Base-by-base conservation (phyloP, 352 stramenopile species). In the Globisporangium cylindrosporum region DNA sequence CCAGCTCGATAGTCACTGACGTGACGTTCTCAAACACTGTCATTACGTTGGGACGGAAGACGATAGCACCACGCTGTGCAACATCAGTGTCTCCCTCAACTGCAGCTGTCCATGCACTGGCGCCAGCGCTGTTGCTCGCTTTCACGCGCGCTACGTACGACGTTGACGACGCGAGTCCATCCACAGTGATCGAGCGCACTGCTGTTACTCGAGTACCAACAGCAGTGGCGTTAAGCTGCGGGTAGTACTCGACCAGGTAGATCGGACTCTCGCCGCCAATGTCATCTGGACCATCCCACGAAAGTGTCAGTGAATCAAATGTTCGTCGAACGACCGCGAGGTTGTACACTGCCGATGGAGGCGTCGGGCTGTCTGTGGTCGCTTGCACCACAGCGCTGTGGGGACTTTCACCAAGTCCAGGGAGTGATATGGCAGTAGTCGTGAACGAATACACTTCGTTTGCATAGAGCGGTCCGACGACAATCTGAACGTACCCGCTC, bases 11-110 rank as follows among this genome's bases (percentile, higher is more conserved):
- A 0, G 63, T 66, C 34, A 88, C 58, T 6, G 48, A 70, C 1
- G 70, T 72, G 3, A 22, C 48, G 58, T 88, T 87, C 67, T 91
- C 83, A 49, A 80, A 73, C 0, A 91, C 65, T 1, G 64, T 78
- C 0, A 68, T 63, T 12, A 70, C 69, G 0, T 20, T 27, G 0
- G 72, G 24, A 10, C 66, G 58, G 34, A 82, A 77, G 0, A 67
- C 64, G 18, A 91, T 62, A 0, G 70, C 64, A 0, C 83, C 83
- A 18, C 81, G 81, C 46, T 76, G 68, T 5, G 77, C 77, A 2
- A 89, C 66, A 25, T 89, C 81, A 0, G 83, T 91, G 57, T 77
- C 60, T 12, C 63, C 64, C 14, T 58, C 55, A 0, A 83, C 9
- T 0, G 59, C 55, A 1, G 48, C 55, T 27, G 73, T 77, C 83